phyloP scores from a whole-genome alignment of 108 stramenopile genomes.

The Parmales sp. region DNA sequence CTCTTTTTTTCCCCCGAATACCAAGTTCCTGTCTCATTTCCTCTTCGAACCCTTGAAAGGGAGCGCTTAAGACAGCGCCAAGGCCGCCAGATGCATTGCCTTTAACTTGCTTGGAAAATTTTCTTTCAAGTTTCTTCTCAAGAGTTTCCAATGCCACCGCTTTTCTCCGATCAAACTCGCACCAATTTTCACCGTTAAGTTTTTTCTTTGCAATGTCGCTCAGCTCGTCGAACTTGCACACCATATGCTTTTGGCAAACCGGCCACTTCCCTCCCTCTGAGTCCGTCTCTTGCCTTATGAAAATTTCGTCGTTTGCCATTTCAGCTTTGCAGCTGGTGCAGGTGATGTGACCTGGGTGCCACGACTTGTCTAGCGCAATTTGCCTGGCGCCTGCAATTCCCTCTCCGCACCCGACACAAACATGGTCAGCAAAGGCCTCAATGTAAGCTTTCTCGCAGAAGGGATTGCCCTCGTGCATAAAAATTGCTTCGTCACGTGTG shows the following conservation, averaged over 20 bases:
- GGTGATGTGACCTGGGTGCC: constrained; percentile 2
- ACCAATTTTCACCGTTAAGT: background rate
- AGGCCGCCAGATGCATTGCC: background rate
- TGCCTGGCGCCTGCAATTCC: background rate
- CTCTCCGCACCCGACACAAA: constrained; percentile 3
- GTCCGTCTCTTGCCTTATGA: background rate
- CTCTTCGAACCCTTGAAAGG: background rate
- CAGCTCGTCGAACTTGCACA: constrained; percentile 1
- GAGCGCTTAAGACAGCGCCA: background rate
- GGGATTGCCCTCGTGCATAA: constrained; percentile 1
- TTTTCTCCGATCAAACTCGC: background rate
- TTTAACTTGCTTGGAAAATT: background rate
- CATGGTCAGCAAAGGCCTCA: background rate
- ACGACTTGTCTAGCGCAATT: background rate
- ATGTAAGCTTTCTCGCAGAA: background rate
- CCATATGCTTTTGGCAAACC: constrained; percentile 7
- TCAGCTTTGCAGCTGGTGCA: background rate
- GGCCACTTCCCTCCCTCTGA: background rate
- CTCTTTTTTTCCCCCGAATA: background rate
- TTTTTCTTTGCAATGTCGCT: constrained; percentile 5
- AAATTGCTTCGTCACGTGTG: background rate
- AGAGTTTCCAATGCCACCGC: background rate
- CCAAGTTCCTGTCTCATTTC: constrained; percentile 1
- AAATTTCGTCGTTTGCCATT: constrained; percentile 3
- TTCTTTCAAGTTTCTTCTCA: background rate